A percentile compares a stretch with the other conserved stretches of the same genome.
These are phyloP conservation scores for Imleria badia DNA, from an alignment of 768 basidiomycete species.

Conservation along the genomic window DNA sequence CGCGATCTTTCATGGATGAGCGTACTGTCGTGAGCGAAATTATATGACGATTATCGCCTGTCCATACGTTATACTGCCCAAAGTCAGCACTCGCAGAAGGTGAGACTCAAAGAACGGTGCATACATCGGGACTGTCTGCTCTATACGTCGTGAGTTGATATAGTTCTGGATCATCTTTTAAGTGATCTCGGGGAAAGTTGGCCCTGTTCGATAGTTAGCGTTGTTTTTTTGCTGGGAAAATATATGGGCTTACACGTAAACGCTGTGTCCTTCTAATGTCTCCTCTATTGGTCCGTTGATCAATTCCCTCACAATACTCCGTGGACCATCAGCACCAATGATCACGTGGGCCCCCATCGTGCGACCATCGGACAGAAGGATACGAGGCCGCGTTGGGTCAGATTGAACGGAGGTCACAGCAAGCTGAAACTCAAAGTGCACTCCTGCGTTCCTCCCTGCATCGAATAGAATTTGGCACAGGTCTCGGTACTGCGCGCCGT, in stretches of 20 bases:
- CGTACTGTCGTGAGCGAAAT: slow-evolving; percentile 24
- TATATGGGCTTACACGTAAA: slow-evolving; percentile 44
- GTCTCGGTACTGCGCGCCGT: slow-evolving; percentile 47
- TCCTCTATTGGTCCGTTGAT: slow-evolving; percentile 34
- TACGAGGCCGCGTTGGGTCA: slow-evolving; percentile 28
- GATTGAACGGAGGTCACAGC: slow-evolving; percentile 36
- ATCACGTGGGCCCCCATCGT: slow-evolving; percentile 51
- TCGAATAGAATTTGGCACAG: slow-evolving; percentile 50
- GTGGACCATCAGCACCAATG: slow-evolving; percentile 62
- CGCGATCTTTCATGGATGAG: not conserved
- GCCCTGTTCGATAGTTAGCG: slow-evolving; percentile 31
- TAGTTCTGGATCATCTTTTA: slow-evolving; percentile 47
- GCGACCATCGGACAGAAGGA: slow-evolving; percentile 44
- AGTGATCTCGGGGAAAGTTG: slow-evolving; percentile 40
- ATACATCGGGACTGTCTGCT: slow-evolving; percentile 23
- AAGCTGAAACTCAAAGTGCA: slow-evolving; percentile 46
- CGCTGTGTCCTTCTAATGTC: slow-evolving; percentile 32
- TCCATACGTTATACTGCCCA: slow-evolving; percentile 26
- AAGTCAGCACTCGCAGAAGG: not conserved
- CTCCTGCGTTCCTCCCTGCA: slow-evolving; percentile 49
- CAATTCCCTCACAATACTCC: slow-evolving; percentile 41
- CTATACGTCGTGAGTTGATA: slow-evolving; percentile 28
- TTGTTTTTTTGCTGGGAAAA: slow-evolving; percentile 4
- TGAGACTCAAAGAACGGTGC: not conserved
- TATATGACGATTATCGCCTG: slow-evolving; percentile 28